Conservation (phyloP, 495 filamentous ascomycete genomes). For the Annulohypoxylon bovei region DNA sequence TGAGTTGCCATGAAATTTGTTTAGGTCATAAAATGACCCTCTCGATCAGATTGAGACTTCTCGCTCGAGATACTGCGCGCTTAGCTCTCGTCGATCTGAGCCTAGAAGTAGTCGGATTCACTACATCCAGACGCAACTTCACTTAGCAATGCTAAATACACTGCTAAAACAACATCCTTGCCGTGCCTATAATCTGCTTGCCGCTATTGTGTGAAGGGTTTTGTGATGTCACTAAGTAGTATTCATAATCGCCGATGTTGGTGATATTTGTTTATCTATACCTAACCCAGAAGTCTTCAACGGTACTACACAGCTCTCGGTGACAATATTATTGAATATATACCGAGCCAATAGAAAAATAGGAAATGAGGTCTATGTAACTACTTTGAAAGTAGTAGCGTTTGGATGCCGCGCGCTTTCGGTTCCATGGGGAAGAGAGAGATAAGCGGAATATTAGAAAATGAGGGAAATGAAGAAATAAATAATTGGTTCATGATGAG, state of each 20-base stretch:
- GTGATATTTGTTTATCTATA: constrained; percentile 4
- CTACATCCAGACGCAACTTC: neutral
- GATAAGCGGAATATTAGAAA: neutral
- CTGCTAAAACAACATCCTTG: neutral
- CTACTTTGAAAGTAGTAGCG: neutral
- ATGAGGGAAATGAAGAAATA: neutral
- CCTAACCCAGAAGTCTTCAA: constrained; percentile 18
- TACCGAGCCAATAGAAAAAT: constrained; percentile 18
- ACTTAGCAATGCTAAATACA: constrained; percentile 12
- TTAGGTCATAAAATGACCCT: constrained; percentile 6
- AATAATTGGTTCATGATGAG: constrained; percentile 21
- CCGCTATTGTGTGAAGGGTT: neutral
- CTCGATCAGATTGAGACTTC: constrained; percentile 18
- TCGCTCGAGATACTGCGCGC: neutral
- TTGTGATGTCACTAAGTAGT: neutral
- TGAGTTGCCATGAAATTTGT: neutral
- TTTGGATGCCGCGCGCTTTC: constrained; percentile 34
- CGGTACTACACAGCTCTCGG: constrained; percentile 9
- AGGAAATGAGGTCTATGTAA: constrained; percentile 5
- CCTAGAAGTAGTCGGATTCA: constrained; percentile 4
- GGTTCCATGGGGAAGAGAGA: neutral
- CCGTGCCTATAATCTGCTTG: neutral
- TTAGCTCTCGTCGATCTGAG: constrained; percentile 14
- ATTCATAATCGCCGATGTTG: neutral
- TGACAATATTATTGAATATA: neutral